Conservation (phyloP, 164 flowering plant genomes). For the Dillenia suffruticosa region DNA sequence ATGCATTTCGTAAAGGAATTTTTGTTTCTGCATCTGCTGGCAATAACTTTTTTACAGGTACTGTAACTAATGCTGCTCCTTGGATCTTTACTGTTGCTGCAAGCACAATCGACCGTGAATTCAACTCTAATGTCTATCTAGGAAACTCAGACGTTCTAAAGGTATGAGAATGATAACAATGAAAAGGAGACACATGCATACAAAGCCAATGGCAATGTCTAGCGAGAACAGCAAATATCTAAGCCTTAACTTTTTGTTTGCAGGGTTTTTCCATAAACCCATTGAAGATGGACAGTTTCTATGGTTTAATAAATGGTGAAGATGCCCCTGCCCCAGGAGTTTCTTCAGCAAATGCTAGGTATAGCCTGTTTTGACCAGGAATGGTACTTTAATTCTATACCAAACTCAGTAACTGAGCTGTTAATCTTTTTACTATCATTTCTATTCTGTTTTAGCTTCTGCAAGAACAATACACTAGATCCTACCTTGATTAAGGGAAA, state of each 20-base stretch:
- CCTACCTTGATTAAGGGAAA: slow-evolving; percentile 32
- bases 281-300: slow-evolving; percentile 19
- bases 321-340: slow-evolving; percentile 43
- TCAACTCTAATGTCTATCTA: slow-evolving; percentile 21
- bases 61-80: slow-evolving; percentile 36
- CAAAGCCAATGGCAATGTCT: too few species aligned
- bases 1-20: slow-evolving; percentile 42
- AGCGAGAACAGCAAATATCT: too few species aligned
- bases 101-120: slow-evolving; percentile 33
- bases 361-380: background rate
- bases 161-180: slow-evolving; percentile 9
- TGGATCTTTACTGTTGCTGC: slow-evolving; percentile 49
- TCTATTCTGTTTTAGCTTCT: slow-evolving; percentile 26
- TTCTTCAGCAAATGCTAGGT: slow-evolving; percentile 45
- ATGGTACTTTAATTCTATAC: too few species aligned
- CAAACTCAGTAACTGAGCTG: background rate
- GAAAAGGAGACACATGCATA: too few species aligned
- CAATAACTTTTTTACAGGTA: slow-evolving; percentile 22
- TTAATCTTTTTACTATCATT: background rate
- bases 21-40: slow-evolving; percentile 46
- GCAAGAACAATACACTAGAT: slow-evolving; percentile 43
- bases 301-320: slow-evolving; percentile 30
- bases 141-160: slow-evolving; percentile 27
- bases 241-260: background rate
- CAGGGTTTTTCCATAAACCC: slow-evolving; percentile 40